A percentile compares a stretch with the other conserved stretches of the same genome.
These are phyloP conservation scores for Serpula lacrymans DNA, from an alignment of 768 basidiomycete species.

Conservation along the genomic window DNA sequence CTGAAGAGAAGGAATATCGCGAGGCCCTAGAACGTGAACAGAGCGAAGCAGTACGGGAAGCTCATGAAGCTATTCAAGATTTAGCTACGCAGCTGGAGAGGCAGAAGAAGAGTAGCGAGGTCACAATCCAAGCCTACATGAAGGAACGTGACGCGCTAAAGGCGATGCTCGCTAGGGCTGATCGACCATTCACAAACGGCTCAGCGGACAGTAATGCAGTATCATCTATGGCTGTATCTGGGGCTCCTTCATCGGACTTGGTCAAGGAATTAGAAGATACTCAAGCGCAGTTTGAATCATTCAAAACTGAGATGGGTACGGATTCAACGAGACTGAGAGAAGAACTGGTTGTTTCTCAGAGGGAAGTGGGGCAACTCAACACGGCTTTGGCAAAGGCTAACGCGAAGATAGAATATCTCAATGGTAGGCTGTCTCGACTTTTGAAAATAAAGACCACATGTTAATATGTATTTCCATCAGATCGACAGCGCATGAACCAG, in stretches of 20 bases:
- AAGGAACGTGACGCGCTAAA: conserved; percentile 88
- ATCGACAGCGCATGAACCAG: conserved; percentile 67
- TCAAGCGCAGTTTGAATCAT: conserved; percentile 77
- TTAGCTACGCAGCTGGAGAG: conserved; percentile 75
- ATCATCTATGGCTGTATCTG: conserved; percentile 24
- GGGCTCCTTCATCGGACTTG: conserved; percentile 34
- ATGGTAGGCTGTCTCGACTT: conserved; percentile 45
- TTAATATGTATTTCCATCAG: conserved; percentile 33
- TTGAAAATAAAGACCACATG: neutral
- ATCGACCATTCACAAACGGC: conserved; percentile 27
- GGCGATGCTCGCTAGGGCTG: conserved; percentile 61
- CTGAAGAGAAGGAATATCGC: conserved; percentile 73
- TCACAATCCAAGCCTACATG: conserved; percentile 74
- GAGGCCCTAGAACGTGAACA: conserved; percentile 71
- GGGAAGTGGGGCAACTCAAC: conserved; percentile 61
- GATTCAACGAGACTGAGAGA: conserved; percentile 74
- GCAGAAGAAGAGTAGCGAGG: conserved; percentile 67
- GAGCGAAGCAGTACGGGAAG: conserved; percentile 78
- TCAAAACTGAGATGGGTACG: conserved; percentile 74
- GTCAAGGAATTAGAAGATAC: conserved; percentile 66
- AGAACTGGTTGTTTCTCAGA: conserved; percentile 59
- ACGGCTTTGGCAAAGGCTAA: conserved; percentile 78
- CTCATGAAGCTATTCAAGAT: conserved; percentile 80
- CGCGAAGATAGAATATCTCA: conserved; percentile 75
- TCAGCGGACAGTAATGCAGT: conserved; percentile 26